Percentiles rank a stretch among this genome's conserved stretches.
Evolutionary conservation across 2,329 filamentous ascomycete species (phyloP).

Genomic region (Diaporthe vexans): DNA sequence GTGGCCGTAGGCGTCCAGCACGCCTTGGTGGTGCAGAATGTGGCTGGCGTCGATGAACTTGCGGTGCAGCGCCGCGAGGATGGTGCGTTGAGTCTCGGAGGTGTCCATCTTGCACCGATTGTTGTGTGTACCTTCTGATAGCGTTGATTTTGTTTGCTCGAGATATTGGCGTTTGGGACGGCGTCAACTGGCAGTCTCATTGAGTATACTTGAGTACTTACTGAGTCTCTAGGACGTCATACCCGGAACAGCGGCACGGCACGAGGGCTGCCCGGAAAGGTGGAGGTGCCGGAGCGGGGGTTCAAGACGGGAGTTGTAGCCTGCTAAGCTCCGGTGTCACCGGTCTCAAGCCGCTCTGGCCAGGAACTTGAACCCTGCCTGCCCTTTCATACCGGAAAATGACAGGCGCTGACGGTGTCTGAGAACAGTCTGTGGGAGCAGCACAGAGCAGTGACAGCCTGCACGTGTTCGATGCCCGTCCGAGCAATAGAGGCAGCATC

Average conservation of each 20-base stretch:
- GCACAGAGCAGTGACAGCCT: neutral
- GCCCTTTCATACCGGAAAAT: no score
- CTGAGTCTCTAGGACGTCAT: conserved; percentile 6
- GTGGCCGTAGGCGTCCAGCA: conserved; percentile 69
- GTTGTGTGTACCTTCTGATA: neutral
- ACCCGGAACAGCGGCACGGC: neutral
- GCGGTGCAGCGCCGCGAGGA: conserved; percentile 33
- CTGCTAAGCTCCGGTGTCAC: neutral
- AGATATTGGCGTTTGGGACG: no score
- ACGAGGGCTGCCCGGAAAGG: neutral
- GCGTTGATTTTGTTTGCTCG: no score
- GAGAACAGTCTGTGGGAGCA: neutral
- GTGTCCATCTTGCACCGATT: conserved; percentile 18
- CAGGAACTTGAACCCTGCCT: no score
- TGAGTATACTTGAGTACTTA: no score
- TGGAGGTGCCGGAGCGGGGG: conserved; percentile 7
- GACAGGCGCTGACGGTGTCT: no score
- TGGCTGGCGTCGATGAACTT: conserved; percentile 61
- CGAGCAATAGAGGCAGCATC: neutral
- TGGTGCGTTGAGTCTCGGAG: neutral
- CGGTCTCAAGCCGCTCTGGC: neutral
- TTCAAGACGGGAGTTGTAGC: no score
- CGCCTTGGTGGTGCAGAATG: conserved; percentile 63
- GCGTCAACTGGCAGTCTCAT: no score
- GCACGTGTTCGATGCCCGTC: no score